Conservation (phyloP, 148 eudicot species). For the Chenopodium berlandieri region DNA sequence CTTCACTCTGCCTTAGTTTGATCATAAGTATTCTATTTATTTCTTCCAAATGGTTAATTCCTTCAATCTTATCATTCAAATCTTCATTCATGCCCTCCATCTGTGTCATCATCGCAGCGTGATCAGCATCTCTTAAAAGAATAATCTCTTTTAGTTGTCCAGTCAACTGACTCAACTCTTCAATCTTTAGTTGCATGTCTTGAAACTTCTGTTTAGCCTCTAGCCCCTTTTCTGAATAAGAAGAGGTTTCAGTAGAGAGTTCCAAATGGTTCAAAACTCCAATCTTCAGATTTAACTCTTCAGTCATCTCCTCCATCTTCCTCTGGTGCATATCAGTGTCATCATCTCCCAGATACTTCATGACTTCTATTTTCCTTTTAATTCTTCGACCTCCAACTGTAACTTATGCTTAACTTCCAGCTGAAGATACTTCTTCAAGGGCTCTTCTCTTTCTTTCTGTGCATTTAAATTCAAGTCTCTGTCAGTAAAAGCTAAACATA, state of each 20-base stretch:
- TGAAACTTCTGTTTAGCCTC: not conserved
- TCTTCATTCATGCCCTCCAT: not conserved
- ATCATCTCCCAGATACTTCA: conserved; percentile 43
- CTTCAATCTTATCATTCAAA: not conserved
- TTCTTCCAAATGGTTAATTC: not conserved
- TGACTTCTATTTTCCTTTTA: too few species aligned
- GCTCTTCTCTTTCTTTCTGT: conserved; percentile 82
- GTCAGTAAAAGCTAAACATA: conserved; percentile 12
- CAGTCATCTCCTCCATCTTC: conserved; percentile 63
- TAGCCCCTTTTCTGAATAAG: conserved; percentile 40
- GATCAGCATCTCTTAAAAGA: not conserved
- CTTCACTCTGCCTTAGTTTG: not conserved
- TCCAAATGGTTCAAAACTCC: conserved; percentile 46
- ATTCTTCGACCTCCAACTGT: conserved; percentile 50
- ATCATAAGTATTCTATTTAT: not conserved
- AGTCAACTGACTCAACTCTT: too few species aligned
- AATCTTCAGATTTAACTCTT: conserved; percentile 49
- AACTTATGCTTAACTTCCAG: conserved; percentile 66
- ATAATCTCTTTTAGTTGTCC: not conserved
- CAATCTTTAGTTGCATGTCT: not conserved
- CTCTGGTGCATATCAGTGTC: conserved; percentile 61
- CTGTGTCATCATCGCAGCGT: not conserved
- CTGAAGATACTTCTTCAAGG: conserved; percentile 50
- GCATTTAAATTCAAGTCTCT: conserved; percentile 16
- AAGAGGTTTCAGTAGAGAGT: conserved; percentile 41